Evolutionary conservation across 129 eudicot species (phyloP).

Genomic region (Flaveria ramosissima): DNA sequence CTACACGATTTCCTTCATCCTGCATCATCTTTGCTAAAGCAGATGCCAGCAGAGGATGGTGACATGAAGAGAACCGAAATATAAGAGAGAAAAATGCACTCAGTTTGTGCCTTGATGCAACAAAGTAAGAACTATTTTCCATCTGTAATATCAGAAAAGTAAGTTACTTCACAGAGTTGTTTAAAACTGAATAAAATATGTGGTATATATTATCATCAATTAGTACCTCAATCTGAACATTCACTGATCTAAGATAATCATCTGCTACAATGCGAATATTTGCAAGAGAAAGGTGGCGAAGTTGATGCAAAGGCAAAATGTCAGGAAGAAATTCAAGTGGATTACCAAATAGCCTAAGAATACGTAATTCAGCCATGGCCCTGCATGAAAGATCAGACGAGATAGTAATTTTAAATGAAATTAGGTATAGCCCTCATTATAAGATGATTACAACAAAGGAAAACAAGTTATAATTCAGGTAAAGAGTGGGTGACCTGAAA

Average conservation of each 20-base stretch:
- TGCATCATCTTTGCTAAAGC: constrained; percentile 98
- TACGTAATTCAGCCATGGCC: constrained; percentile 91
- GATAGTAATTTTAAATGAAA: constrained; percentile 23
- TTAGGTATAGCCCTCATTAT: neutral
- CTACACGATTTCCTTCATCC: constrained; percentile 83
- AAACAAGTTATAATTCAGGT: constrained; percentile 9
- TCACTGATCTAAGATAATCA: constrained; percentile 84
- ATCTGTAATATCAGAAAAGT: constrained; percentile 55
- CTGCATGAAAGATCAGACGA: constrained; percentile 43
- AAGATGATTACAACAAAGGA: neutral
- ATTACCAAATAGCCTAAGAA: constrained; percentile 90
- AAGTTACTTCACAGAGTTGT: constrained; percentile 20
- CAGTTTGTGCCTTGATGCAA: constrained; percentile 91
- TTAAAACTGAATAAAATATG: neutral
- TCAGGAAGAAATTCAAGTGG: constrained; percentile 99
- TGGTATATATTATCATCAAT: neutral
- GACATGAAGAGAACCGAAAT: constrained; percentile 97
- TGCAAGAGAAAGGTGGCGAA: constrained; percentile 97
- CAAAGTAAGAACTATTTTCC: constrained; percentile 95
- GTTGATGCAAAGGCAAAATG: constrained; percentile 83
- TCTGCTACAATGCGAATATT: constrained; percentile 92
- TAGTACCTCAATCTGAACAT: constrained; percentile 92
- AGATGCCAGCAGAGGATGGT: constrained; percentile 95
- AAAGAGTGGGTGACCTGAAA: constrained; percentile 62
- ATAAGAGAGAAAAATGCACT: constrained; percentile 98